Base-by-base conservation (phyloP, 495 filamentous ascomycete genomes). In the Cercophora sp. region DNA sequence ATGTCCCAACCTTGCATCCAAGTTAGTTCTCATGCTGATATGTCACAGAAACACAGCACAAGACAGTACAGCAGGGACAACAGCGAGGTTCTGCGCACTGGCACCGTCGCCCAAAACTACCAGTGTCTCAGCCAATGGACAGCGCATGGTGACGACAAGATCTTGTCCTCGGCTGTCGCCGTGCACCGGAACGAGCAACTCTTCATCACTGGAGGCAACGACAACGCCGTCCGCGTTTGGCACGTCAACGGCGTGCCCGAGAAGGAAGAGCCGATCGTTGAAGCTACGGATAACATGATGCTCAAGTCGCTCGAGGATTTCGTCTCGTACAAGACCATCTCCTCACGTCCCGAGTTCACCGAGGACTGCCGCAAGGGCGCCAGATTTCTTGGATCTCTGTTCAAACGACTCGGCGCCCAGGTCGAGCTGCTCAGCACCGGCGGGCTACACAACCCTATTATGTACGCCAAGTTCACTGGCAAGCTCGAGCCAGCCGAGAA, bases 201-300 rank as follows among this genome's bases (percentile, higher is more conserved):
- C 2, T 95, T 87, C 62, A 87, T 96, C 43, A 96, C 94, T 1
- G 93, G 94, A n/a, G 91, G 89, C 31, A 97, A 93, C 57, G 93
- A 98, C 62, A 85, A 89, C 62, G 85, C 81, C 1, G 81, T 97
- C 45, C 84, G 87, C 1, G 80, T 97, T 23, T 97, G 93, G 93
- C 85, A 92, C 62, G 74, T 96, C 64, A 64, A 87, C 77, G 63
- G 84, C 76, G 64, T 61, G 42, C 67, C 69, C n/a, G 59, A 67
- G 5, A 59, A 69, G 25, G 37, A 56, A 2, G 65, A 66, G 8
- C 55, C 65, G 39, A 63, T 64, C 1, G 53, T 62, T 2, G 71
- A 61, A 18, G 49, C 42, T 9, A 54, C 60, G 2, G 70, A 76
- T 77, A 88, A 93, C 58, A 84, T 91, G 71, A 83, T 96, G 76